Evolutionary conservation across 495 filamentous ascomycete genomes (phyloP), one percentile per base, ranked within the genome.

Genomic region (Penicillium macrosclerotiorum): DNA sequence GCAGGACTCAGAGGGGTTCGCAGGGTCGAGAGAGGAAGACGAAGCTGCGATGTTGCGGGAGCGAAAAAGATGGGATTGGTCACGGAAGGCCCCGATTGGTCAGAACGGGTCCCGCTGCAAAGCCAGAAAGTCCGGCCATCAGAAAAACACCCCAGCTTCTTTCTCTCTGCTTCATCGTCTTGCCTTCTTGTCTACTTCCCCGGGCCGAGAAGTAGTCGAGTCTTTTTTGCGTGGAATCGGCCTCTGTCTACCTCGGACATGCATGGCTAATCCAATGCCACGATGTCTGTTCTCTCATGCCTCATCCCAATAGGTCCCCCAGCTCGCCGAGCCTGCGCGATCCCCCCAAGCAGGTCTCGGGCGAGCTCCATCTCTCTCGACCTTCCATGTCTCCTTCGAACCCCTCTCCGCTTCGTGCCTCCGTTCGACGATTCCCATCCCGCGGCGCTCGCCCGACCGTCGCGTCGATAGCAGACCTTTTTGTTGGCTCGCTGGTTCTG

Each of bases 231-330:
- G n/a, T 35, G 45, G 44, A 41, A 51, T 34, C 52, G 59, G 59
- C 50, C 58, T 36, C 35, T 50, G 51, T 39, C 17, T 50, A 36
- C 38, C 51, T 47, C 51, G 61, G 62, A 69, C 51, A 67, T 69
- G 67, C 65, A 64, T 54, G 60, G 69, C 50, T 71, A 51, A 68
- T 34, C 55, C 45, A 47, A 69, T 76, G 67, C 70, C 77, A 84
- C 68, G 44, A 87, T 87, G 83, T 72, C 65, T 67, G 71, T 58
- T 65, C 52, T 73, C 76, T 76, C 79, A 85, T 87, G 82, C 79
- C 79, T 80, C 63, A 71, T 64, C 63, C 75, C 69, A 70, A 67
- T 71, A 71, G 68, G 65, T 69, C 67, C 63, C 69, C 73, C 56
- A 69, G 71, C 66, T 72, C 76, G 58, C 68, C 71, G 61, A 73